Evolutionary conservation across 805 yeast genomes (phyloP), one percentile per base, ranked within the genome.

Genomic region (Myxozyma lipomycoides): DNA sequence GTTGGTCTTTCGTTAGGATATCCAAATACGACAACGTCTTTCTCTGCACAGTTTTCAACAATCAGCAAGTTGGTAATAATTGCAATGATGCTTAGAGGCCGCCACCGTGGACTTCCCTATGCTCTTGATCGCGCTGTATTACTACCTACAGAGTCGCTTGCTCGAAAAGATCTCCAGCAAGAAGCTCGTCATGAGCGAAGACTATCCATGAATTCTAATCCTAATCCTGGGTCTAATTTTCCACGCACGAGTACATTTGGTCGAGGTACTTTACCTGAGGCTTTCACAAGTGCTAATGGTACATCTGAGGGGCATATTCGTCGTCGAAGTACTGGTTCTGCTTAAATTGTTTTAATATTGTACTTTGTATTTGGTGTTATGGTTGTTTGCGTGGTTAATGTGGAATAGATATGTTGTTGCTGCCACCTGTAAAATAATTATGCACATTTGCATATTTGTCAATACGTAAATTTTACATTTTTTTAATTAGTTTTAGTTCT

Each of bases 71-170:
- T 93, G 40, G 86, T 91, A 2, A 81, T 93, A 35, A 81, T 87
- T 57, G 91, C 89, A 3, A 81, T 89, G 84, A 81, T 93, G 85
- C 77, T 93, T 40, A 80, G 98, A 71, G 98, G 98, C 7, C 77
- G 97, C 52, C 97, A 90, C 63, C 86, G 98, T 77, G 98, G 98
- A 34, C 74, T 93, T 52, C 98, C 98, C 1, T 89, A 91, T 64
- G 74, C 90, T 0, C 77, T 93, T 51, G 98, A 93, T 69, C 81
- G 98, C 65, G 98, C 98, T 34, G 85, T 93, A 58, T 82, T 91
- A 75, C 67, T 91, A 45, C 91, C 95, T 5, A 78, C 84, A 46
- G 54, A 74, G 84, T 77, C 76, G 77, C 24, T 69, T 73, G 60
- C 72, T 84, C 60, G 93, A 84, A 67, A 73, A 70, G 52, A 69